Base-by-base conservation (phyloP, 805 yeast species). In the Candida krabiensis region DNA sequence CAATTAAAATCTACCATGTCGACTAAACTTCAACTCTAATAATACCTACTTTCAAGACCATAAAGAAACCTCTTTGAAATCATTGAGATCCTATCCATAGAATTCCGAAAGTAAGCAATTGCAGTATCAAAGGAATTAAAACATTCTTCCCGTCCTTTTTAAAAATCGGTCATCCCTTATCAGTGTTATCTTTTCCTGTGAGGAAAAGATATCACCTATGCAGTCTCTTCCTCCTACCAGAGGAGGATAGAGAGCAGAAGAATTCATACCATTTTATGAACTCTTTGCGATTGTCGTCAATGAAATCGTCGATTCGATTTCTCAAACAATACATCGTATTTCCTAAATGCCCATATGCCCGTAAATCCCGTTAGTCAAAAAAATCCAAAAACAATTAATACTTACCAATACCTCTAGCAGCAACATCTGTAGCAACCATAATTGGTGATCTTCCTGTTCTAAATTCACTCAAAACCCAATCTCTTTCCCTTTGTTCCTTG, bases 361-460 rank as follows among this genome's bases (percentile, higher is more conserved):
- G 25, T 24, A 29, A 33, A 46, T 46, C 42, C 45, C 47, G 38
- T 41, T 40, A n/a, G 9, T 18, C 28, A 14, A 24, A 27, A 26
- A 35, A 34, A 32, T 18, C 26, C 24, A 35, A 37, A 30, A 39
- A 40, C 27, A 36, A 31, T 47, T 49, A 44, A 62, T 66, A 86
- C 96, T 70, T 87, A 88, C 96, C 97, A 73, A 93, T 89, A 81
- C 99, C 99, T 79, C 99, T 86, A 52, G 99, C 96, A 48, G 99
- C 99, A 66, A 93, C 99, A 69, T 93, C 99, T 50, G 99, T 93
- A 47, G 99, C 99, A 63, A 90, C 96, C 97, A 93, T 89, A 60
- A 93, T 83, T 50, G 96, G 96, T 39, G 95, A 81, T 67, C 82
- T 86, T 56, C 98, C 98, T 44, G 79, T 61, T 77, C 85, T 86